Evolutionary conservation across 257 asterid species (phyloP), one percentile per base, ranked within the genome.

Genomic region (Nicotiana sylvestris): DNA sequence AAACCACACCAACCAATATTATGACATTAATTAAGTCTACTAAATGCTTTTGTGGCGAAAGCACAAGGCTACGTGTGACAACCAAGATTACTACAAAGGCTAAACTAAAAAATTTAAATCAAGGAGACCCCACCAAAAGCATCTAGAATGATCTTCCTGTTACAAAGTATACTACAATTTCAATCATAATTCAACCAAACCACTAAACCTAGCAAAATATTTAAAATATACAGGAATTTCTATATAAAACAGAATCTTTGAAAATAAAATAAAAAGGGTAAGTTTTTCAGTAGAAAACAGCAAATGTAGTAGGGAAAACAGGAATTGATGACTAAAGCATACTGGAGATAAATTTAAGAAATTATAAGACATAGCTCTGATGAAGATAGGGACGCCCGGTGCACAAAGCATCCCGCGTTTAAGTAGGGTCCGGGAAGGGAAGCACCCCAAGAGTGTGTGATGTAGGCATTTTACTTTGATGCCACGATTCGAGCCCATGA

Each of bases 81-180:
- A 51, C 65, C 43, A 76, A 76, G 79, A 25, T 29, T 12, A 4
- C 79, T 25, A 21, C n/a, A 70, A 70, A 70, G 9, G 17, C 46
- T 76, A 29, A 49, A 76, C 64, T 27, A 27, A 51, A 51, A 72
- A 7, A 51, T 27, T 7, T 3, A 29, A 51, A 61, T 76, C 64
- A 76, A 76, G 46, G 27, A 76, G 80, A 76, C 29, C 64, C 80
- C 80, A 51, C 64, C 27, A 76, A 35, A 51, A 76, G 62, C 27
- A 76, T 76, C 46, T 29, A 76, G 17, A 74, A 16, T 74, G 33
- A 25, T 49, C 43, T 74, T 49, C 32, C 37, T 51, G 16, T 27
- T 25, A 49, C 80, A 49, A 74, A 13, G 32, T 43, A 16, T 30
- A 27, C 43, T 46, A 7, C 39, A 72, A 6, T 46, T 32, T 72